Evolutionary conservation across 2,329 filamentous ascomycete species (phyloP), one percentile per base, ranked within the genome.

Genomic region (Akanthomyces muscarius): DNA sequence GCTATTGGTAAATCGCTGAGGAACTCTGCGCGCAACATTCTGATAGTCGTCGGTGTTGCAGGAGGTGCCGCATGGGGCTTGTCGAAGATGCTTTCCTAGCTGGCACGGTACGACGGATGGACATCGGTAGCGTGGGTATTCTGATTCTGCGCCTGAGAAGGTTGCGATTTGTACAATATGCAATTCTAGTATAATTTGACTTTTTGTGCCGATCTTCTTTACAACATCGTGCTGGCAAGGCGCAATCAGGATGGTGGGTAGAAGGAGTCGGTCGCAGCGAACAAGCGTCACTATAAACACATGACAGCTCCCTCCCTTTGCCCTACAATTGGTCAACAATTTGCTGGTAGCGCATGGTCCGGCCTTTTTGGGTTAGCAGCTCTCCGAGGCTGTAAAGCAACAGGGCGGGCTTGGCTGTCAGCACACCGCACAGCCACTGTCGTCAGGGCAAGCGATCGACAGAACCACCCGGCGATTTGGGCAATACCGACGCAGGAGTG

Each of bases 381-480:
- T 3, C 14, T 42, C n/a, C 13, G n/a, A 18, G 16, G 8, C 36
- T 28, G 52, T 44, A 36, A 38, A 55, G 18, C 52, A 16, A n/a
- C 16, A 6, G 28, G 28, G 18, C 23, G 18, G 23, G 28, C 1
- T 57, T 38, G 28, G 42, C 28, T 25, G 55, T 48, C 28, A 57
- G 55, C 55, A 44, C 18, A 44, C 18, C 7, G 55, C 55, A 36
- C 55, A 33, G 55, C 55, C 55, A 57, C 55, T 38, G 55, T 55
- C 55, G 55, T 57, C 55, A 57, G 13, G 55, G 55, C 42, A 4
- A 18, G 55, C 7, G 55, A 57, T 57, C 55, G 23, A 28, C 55
- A 57, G 23, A 33, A 25, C 13, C 7, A 48, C 36, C 42, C 23
- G 18, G 42, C 28, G 30, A 48, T 48, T 57, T 47, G 14, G 55